Base-by-base conservation (phyloP, 495 filamentous ascomycete genomes). In the Trichoderma asperelloides region DNA sequence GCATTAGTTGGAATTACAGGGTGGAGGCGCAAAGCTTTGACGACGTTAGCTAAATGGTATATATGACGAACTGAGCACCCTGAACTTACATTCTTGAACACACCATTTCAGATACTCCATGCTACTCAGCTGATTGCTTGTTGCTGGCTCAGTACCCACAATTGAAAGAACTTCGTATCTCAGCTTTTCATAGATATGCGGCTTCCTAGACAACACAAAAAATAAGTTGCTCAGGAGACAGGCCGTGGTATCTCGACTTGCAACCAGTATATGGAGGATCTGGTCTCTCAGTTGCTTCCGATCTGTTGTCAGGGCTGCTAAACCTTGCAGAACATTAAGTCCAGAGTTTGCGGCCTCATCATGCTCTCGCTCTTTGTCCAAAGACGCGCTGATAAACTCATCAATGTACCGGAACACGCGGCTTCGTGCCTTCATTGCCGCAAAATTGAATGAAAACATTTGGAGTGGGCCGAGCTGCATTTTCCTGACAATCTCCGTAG, bases 1-100 rank as follows among this genome's bases (percentile, higher is more conserved):
- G 85, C 84, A 75, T 93, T 93, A 66, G 85, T 79, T 1, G 90
- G 89, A 1, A 93, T 88, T 1, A 86, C 81, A 9, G 91, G 90
- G 73, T 90, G 86, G 23, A 95, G 80, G 57, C 91, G 87, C 66
- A 94, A 85, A 0, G 86, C 75, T 93, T 85, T 70, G 85, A 84
- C 60, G 89, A 68, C 78, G 65, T 73, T 39, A 73, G 67, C 28
- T 15, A 12, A 39, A 8, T n/a, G 25, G 3, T 37, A 15, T 13
- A 5, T 51, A 60, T 49, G 30, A 25, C 21, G 30, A 28, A 39
- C 3, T 39, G 18, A 27, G 25, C n/a, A 63, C 23, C 6, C 15
- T 18, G 1, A 30, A 65, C 70, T 72, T 67, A 76, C 74, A 69
- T 43, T 77, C 75, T 45, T 76, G 72, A 76, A 77, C 63, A n/a